Base-by-base conservation (phyloP, 148 eudicot genomes). In the Camellia sinensis region DNA sequence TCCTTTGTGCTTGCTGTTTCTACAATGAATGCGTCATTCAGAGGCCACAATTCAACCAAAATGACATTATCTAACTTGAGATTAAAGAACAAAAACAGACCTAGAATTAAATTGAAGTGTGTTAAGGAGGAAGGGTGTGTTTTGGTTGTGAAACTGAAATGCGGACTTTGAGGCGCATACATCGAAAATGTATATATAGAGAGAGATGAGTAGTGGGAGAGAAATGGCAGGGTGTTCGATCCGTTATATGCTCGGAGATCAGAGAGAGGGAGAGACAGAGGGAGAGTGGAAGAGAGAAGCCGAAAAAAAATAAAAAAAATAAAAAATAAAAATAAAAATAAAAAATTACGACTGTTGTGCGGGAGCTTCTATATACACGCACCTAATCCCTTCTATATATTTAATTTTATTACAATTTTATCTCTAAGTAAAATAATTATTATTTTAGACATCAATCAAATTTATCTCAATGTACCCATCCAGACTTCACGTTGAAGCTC, bases 161-260 rank as follows among this genome's bases (percentile, higher is more conserved):
- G 64, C 77, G 64, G 64, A 6, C 43, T 57, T 37, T 14, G 22
- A 57, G 61, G 21, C 63, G 59, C 65, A 43, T 41, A 37, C 22
- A 53, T 54, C 76, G 76, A 53, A 22, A 22, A 19, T 12, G 76
- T 8, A 8, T 15, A 8, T 69, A 29, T 29, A 17, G 40, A 29
- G 13, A 10, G 63, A 29, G 37, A 29, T 29, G 37, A 29, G 37
- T 9, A 40, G 64, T 1, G 65, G 18, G 48, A 17, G 77, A 37
- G 63, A 8, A 61, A 44, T 43, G 61, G 59, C 17, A 48, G 57
- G 12, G 64, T 64, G 48, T 17, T 40, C 48, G 77, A 74, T 74
- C 77, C 77, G 77, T 10, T 37, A 74, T 74, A 60, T 56, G 77
- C 77, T 43, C 73, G 7, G 10, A 45, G 29, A 59, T 46, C 44